Percentiles rank a stretch among this genome's conserved stretches.
phyloP scores from a whole-genome alignment of 495 filamentous ascomycete genomes.

The Penicillium diatomitis region DNA sequence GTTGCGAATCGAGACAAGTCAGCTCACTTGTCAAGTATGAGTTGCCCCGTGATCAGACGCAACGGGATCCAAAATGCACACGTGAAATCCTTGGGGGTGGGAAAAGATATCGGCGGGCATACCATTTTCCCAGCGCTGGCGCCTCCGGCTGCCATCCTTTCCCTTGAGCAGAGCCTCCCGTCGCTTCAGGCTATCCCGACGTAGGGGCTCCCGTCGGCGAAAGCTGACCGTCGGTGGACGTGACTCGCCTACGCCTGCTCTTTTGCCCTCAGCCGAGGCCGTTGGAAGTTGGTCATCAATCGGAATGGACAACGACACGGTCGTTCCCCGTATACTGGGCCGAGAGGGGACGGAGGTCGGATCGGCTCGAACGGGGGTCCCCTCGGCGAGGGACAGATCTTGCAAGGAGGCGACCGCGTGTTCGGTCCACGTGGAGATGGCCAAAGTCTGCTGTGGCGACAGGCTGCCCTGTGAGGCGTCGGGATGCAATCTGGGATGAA shows the following conservation, averaged over 20 bases:
- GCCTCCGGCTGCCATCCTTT: conserved; percentile 80
- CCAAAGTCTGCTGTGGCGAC: conserved; percentile 35
- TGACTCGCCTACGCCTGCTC: conserved; percentile 10
- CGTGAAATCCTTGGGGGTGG: no score
- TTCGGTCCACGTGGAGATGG: conserved; percentile 45
- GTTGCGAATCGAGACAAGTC: not conserved
- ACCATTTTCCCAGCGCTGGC: conserved; percentile 96
- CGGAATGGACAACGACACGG: conserved; percentile 40
- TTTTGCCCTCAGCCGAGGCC: conserved; percentile 15
- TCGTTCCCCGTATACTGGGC: conserved; percentile 26
- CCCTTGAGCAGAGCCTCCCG: conserved; percentile 81
- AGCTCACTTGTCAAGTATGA: not conserved
- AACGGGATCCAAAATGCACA: no score
- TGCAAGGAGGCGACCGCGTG: conserved; percentile 38
- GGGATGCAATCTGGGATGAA: conserved; percentile 30
- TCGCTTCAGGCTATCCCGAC: conserved; percentile 53
- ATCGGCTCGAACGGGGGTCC: conserved; percentile 7
- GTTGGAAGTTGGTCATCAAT: conserved; percentile 34
- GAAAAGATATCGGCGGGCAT: conserved; percentile 15
- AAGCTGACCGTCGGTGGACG: conserved; percentile 25
- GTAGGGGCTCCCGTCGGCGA: conserved; percentile 39
- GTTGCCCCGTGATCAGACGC: no score
- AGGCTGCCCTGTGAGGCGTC: conserved; percentile 20
- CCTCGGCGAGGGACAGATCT: conserved; percentile 32
- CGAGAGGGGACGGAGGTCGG: conserved; percentile 17